phyloP scores from a whole-genome alignment of 805 yeast genomes.

The Cyberlindnera mrakii region DNA sequence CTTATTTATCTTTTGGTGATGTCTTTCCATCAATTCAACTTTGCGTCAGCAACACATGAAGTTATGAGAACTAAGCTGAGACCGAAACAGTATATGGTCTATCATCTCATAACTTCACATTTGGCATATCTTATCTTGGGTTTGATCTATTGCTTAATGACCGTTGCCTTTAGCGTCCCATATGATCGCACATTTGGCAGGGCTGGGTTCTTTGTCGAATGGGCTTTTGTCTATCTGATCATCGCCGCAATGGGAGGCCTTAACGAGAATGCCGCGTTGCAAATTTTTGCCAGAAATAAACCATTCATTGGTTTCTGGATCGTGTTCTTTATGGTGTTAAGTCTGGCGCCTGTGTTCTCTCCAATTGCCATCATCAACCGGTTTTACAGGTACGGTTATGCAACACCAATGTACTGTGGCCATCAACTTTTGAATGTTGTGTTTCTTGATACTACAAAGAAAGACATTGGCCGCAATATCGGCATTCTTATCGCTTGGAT shows the following conservation, averaged over 20 bases:
- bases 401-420: conserved; percentile 56
- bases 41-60: conserved; percentile 45
- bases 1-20: conserved; percentile 58
- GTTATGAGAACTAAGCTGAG: conserved; percentile 10
- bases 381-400: conserved; percentile 46
- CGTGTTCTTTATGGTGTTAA: conserved; percentile 54
- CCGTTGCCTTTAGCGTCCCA: conserved; percentile 57
- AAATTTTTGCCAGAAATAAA: conserved; percentile 44
- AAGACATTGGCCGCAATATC: conserved; percentile 45
- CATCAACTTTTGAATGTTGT: conserved; percentile 49
- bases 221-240: conserved; percentile 55
- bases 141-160: conserved; percentile 46
- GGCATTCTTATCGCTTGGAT: conserved; percentile 54
- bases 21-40: conserved; percentile 61
- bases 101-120: conserved; percentile 30
- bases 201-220: conserved; percentile 59
- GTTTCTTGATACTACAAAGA: conserved; percentile 46
- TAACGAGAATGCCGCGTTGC: conserved; percentile 51
- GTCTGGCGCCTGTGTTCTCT: conserved; percentile 55
- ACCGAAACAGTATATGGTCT: conserved; percentile 36
- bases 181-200: conserved; percentile 47
- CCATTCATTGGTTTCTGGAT: conserved; percentile 68
- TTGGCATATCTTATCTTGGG: conserved; percentile 45
- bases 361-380: conserved; percentile 35
- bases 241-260: conserved; percentile 67